Evolutionary conservation across 306 rosid species (phyloP).

Genomic region (Fragaria vesca): DNA sequence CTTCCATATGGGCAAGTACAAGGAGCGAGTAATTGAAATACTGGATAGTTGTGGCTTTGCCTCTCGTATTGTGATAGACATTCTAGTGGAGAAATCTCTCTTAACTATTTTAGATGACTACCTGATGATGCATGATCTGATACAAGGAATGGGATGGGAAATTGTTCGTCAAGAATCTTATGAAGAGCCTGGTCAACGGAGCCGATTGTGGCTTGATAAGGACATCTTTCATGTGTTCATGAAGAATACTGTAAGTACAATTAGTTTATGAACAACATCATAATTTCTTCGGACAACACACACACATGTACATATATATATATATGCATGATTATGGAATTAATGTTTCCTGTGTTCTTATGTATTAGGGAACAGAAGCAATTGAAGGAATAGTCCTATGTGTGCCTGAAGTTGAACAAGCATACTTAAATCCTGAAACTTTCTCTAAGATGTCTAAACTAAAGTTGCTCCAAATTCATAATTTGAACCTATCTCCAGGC

Average conservation of each 20-base stretch:
- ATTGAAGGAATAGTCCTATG: neutral
- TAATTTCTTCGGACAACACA: neutral
- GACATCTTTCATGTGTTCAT: neutral
- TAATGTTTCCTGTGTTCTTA: neutral
- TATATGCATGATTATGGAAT: neutral
- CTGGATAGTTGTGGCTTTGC: neutral
- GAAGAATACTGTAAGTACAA: neutral
- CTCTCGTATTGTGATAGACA: neutral
- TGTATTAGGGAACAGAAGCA: neutral
- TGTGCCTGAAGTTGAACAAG: neutral
- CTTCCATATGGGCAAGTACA: neutral
- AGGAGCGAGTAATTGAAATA: neutral
- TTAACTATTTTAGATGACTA: neutral
- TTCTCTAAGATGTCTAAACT: neutral
- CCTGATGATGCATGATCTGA: constrained; percentile 11
- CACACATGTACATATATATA: too few relatives aligned
- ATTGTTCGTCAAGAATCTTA: constrained; percentile 2
- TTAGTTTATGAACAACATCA: neutral
- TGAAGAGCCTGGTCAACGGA: neutral
- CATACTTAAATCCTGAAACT: neutral
- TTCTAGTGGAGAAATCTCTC: neutral
- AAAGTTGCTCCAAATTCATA: constrained; percentile 2
- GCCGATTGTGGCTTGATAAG: neutral
- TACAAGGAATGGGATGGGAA: constrained; percentile 16
- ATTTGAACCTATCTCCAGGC: neutral